Evolutionary conservation across 805 yeast genomes (phyloP), one percentile per base, ranked within the genome.

Genomic region (Starmerella apicola): DNA sequence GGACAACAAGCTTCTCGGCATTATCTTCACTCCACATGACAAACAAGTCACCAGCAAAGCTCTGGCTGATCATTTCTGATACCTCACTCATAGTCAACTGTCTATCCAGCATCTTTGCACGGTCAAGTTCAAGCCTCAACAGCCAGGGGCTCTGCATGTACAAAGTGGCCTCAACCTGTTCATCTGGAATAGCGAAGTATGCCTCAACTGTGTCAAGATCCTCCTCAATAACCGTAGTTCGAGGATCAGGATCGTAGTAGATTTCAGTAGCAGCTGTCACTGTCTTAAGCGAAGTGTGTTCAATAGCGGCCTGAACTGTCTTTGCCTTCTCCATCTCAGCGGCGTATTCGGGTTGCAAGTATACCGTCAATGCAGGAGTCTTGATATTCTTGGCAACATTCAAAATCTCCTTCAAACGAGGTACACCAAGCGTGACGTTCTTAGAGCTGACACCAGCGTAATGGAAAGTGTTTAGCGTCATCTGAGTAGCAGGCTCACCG

Each of bases 11-110:
- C 63, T 85, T 86, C 51, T 88, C 96, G 33, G 96, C 95, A 56
- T 91, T 88, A 68, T 91, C 99, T 70, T 93, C 98, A 35, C 96
- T 84, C 97, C 98, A 91, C 56, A 91, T 91, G 30, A 91, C 95
- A 56, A 88, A 91, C 64, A 91, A 66, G 63, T 91, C 98, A 53
- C 85, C 94, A 39, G 86, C 93, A 61, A 91, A 91, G 48, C 82
- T 79, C 57, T 82, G 86, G 49, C 85, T 79, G 45, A 91, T 91
- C 68, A 80, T 85, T 53, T 85, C 93, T 21, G 98, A 96, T 41
- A 91, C 97, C 66, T 91, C 95, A 50, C 93, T 82, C 96, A 93
- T 91, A 4, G 95, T 83, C 59, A 91, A 72, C 62, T 91, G 95
- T 63, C 91, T 85, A 67, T 91, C 98, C 56, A 88, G 79, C 96